Conservation (phyloP, 1,284 basidiomycete genomes). For the Fomitiporia mediterranea region DNA sequence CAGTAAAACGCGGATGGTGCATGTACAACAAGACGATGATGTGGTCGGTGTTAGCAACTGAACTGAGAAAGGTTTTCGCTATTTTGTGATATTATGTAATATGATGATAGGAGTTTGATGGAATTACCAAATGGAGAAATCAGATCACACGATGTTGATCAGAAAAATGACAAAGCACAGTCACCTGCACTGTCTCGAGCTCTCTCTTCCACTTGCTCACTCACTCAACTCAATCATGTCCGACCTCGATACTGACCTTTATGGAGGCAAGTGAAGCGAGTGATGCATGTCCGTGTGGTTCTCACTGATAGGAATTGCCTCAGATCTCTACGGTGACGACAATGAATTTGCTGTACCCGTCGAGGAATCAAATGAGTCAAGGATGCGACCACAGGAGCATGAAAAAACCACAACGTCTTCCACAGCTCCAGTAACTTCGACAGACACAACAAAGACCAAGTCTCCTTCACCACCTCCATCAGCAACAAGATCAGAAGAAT, state of each 20-base stretch:
- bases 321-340: slow-evolving; percentile 76
- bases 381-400: slow-evolving; percentile 5
- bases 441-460: slow-evolving; percentile 25
- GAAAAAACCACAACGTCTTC: slow-evolving; percentile 1
- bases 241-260: slow-evolving; percentile 80
- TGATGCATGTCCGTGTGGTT: background rate
- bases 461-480: slow-evolving; percentile 20
- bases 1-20: background rate
- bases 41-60: background rate
- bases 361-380: slow-evolving; percentile 29
- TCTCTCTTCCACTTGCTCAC: background rate
- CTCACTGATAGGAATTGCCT: slow-evolving; percentile 12
- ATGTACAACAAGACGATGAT: background rate
- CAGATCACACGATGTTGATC: background rate
- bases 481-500: slow-evolving; percentile 22
- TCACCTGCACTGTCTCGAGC: background rate
- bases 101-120: background rate
- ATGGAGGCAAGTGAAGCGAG: slow-evolving; percentile 54
- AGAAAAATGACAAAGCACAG: background rate
- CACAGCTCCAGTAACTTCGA: slow-evolving; percentile 14
- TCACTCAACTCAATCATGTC: slow-evolving; percentile 43
- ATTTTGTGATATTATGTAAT: too few relatives aligned
- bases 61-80: too few relatives aligned
- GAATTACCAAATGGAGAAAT: background rate
- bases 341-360: slow-evolving; percentile 46